These are phyloP conservation scores for Cardamine chenopodiifolia DNA, from an alignment of 345 rosid species.

Conservation along the genomic window DNA sequence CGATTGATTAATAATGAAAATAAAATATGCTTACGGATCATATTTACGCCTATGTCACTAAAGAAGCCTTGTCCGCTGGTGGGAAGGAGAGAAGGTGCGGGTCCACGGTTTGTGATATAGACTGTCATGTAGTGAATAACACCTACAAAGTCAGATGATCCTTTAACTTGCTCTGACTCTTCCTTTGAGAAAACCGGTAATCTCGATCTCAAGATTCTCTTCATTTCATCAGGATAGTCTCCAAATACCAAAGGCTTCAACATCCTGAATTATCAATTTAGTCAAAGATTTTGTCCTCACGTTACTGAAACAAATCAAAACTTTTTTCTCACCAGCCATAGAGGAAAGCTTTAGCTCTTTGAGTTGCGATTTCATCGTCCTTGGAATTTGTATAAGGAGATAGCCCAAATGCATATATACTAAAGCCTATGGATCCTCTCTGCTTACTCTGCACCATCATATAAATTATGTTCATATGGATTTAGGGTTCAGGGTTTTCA, in stretches of 20 bases:
- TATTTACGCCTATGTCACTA: not conserved
- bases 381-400: slow-evolving; percentile 52
- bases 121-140: slow-evolving; percentile 46
- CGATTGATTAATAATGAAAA: not conserved
- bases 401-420: slow-evolving; percentile 43
- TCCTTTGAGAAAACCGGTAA: slow-evolving; percentile 57
- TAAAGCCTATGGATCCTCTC: slow-evolving; percentile 54
- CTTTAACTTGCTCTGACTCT: slow-evolving; percentile 65
- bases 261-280: slow-evolving; percentile 45
- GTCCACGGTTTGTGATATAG: slow-evolving; percentile 36
- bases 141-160: slow-evolving; percentile 68
- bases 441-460: slow-evolving; percentile 54
- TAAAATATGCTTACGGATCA: not conserved
- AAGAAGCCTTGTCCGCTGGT: not conserved
- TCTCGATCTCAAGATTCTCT: slow-evolving; percentile 60
- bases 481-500: not conserved
- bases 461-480: not conserved
- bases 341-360: slow-evolving; percentile 50
- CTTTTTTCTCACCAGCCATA: slow-evolving; percentile 53
- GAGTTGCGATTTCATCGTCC: slow-evolving; percentile 52
- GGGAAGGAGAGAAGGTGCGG: not conserved
- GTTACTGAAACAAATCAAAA: not conserved
- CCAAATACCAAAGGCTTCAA: slow-evolving; percentile 67
- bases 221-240: slow-evolving; percentile 73
- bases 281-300: not conserved